Evolutionary conservation across 768 basidiomycete species (phyloP).

Genomic region (Russula sp.): DNA sequence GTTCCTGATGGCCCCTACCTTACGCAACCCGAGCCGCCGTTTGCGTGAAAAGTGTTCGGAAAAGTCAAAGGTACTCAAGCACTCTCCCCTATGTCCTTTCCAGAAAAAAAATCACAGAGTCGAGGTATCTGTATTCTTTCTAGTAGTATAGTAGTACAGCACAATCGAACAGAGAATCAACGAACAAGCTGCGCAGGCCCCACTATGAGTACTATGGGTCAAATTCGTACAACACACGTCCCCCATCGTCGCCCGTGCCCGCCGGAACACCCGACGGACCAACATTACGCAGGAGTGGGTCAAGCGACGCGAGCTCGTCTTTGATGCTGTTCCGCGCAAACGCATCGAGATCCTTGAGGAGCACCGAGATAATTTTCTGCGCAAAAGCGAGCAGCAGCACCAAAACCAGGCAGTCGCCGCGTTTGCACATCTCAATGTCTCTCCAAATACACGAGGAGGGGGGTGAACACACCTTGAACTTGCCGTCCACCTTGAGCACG

Average conservation of each 20-base stretch:
- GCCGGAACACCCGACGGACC: constrained; percentile 27
- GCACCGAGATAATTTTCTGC: constrained; percentile 76
- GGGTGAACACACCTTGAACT: constrained; percentile 58
- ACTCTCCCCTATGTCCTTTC: too few species aligned
- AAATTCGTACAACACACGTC: constrained; percentile 37
- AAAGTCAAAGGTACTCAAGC: too few species aligned
- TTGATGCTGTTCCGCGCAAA: constrained; percentile 76
- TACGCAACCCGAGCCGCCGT: too few species aligned
- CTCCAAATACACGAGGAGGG: neutral
- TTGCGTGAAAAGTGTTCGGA: too few species aligned
- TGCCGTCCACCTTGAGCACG: constrained; percentile 73
- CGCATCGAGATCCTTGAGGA: constrained; percentile 81
- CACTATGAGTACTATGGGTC: constrained; percentile 22
- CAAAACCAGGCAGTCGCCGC: neutral
- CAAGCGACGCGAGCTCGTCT: constrained; percentile 76
- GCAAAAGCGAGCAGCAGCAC: neutral
- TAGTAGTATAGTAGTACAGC: too few species aligned
- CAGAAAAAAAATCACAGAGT: too few species aligned
- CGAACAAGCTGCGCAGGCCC: too few species aligned
- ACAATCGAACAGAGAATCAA: too few species aligned
- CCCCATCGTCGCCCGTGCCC: constrained; percentile 27
- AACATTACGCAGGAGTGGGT: constrained; percentile 67
- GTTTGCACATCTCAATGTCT: neutral
- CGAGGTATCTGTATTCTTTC: too few species aligned
- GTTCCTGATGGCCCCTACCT: too few species aligned